Conservation (phyloP, 148 eudicot species). For the Rhododendron molle region DNA sequence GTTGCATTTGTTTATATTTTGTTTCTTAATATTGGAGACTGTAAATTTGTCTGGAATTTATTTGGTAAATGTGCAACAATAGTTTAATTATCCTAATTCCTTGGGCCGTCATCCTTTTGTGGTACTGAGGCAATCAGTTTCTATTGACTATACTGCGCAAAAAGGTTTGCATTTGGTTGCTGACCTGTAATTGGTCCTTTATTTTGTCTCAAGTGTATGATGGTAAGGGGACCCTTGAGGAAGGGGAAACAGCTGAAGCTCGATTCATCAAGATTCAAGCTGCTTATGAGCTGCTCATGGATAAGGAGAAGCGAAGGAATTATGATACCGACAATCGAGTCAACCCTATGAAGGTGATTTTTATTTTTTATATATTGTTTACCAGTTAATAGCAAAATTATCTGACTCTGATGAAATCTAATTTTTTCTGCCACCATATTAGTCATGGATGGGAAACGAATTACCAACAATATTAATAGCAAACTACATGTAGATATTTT, state of each 20-base stretch:
- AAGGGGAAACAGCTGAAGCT: constrained; percentile 95
- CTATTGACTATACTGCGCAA: neutral
- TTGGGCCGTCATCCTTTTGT: neutral
- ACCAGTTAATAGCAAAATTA: neutral
- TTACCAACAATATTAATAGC: neutral
- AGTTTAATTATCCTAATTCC: neutral
- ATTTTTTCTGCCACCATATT: neutral
- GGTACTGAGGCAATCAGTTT: neutral
- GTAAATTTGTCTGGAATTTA: neutral
- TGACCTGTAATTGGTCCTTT: constrained; percentile 15
- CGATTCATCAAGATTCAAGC: constrained; percentile 97
- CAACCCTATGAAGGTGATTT: constrained; percentile 92
- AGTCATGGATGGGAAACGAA: neutral
- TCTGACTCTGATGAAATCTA: neutral
- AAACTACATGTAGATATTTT: neutral
- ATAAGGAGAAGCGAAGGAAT: constrained; percentile 62
- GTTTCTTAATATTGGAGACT: neutral
- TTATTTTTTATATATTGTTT: no score
- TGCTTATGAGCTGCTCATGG: constrained; percentile 91
- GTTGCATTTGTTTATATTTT: neutral
- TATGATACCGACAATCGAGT: constrained; percentile 79
- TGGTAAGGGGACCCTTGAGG: constrained; percentile 91
- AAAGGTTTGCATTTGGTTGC: constrained; percentile 6
- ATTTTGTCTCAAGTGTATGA: constrained; percentile 58
- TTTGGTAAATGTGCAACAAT: neutral